Percentiles rank a stretch among this genome's conserved stretches.
Conservation (phyloP, 176 grass and related monocot species). For the sorghum (Sorghum bicolor) region Sorghum_bicolor_NCBIv3 NC_012870.2:4023501-4024000, state of each 20-base stretch:
- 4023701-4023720: background rate
- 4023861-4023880: background rate
- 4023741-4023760: slow-evolving; percentile 9
- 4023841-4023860: background rate
- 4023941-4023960: background rate
- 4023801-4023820: background rate
- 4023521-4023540: slow-evolving; percentile 52
- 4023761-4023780: slow-evolving; percentile 19
- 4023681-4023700: background rate
- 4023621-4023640: slow-evolving; percentile 1
- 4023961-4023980: background rate
- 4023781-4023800: slow-evolving; percentile 15
- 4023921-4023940: background rate
- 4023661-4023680: background rate
- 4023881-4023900: background rate
- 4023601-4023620: background rate
- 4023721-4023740: slow-evolving; percentile 28
- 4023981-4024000: background rate
- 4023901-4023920: background rate
- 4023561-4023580: slow-evolving; percentile 85
- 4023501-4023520: slow-evolving; percentile 32
- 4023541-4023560: slow-evolving; percentile 71
- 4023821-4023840: background rate
- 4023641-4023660: background rate
- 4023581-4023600: slow-evolving; percentile 34